Evolutionary conservation across 148 eudicot genomes (phyloP), one percentile per base, ranked within the genome.

Genomic region (Fagopyrum esculentum): DNA sequence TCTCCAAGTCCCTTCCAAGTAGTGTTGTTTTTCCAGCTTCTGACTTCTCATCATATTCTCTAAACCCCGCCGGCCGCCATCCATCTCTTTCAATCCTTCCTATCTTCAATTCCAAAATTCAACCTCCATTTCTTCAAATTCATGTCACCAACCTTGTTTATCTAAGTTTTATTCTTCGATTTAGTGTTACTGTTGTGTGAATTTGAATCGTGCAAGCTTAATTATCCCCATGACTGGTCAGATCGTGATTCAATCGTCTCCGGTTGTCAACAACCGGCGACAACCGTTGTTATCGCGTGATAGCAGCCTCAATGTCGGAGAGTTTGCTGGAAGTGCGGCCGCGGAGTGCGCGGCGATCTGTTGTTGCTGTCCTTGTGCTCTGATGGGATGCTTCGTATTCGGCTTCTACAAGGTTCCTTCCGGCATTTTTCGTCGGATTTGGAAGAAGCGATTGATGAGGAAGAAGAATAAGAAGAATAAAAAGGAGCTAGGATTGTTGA

Each of bases 281-380:
- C 17, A 54, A 4, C 57, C 55, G 74, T 35, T 71, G 12, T 40
- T 71, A 2, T 19, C 73, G 1, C 77, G 47, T 19, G 71, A 66
- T n/a, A 66, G 40, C 71, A 66, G 71, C 71, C n/a, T 81, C 3
- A 84, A 79, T 45, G 86, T 82, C 73, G 95, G 93, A 49, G 97
- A 90, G 84, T 73, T 87, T 6, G 91, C 89, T 22, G 94, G 94
- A 12, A 87, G 90, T 0, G 80, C 97, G 35, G 81, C 98, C 76
- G 98, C 96, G 74, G 89, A 77, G 50, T 87, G 90, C 55, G 85
- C 88, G 2, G 93, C 90, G 15, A 80, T 93, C 4, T 86, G 90
- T 57, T 93, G 96, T 49, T 90, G 96, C 72, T 89, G 91, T 13
- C 98, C 98, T 0, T 86, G 87, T 54, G 83, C 84, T 19, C 45